Base-by-base conservation (phyloP, 164 flowering plant genomes). In the Chimonanthus praecox region DNA sequence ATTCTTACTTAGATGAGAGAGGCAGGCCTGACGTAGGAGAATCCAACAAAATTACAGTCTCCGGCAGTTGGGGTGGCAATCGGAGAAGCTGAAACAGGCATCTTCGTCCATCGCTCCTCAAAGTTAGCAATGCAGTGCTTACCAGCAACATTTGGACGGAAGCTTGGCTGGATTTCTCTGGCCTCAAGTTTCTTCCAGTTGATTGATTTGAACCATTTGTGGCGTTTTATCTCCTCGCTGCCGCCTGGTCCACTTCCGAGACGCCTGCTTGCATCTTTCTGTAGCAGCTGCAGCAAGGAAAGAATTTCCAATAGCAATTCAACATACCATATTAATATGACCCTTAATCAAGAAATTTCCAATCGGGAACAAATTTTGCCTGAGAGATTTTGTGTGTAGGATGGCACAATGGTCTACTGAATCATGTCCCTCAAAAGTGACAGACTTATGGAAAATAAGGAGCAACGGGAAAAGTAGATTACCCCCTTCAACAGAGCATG, bases 401-500 rank as follows among this genome's bases (percentile, higher is more conserved):
- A 33, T 33, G 33, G 33, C 33, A 33, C 33, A 33, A 33, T 33
- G 33, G 33, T 33, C 33, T 33, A 33, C 33, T 33, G 33, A 33
- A 33, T 33, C 33, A 33, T 33, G 33, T 33, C 33, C 33, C 33
- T 33, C 33, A 33, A 33, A 33, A 33, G 33, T 33, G 33, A 33
- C 33, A 33, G 33, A 33, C 33, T 33, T 21, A 58, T 21, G 47
- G n/a, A 6, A 66, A 68, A 47, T 4, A 20, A 47, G 20, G 11
- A 46, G 21, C 5, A 68, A 48, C 20, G 48, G 70, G 51, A 68
- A 68, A 66, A 33, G 21, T 51, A 61, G 7, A 62, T 70, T 85
- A 92, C 98, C 90, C 88, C 97, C 87, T 94, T 92, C 80, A 92
- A 70, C 68, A 92, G 62, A 47, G 95, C 87, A 85, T 92, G 97